phyloP scores from a whole-genome alignment of 1,139 yeast species.

The Saccharomyces hybrid region DNA sequence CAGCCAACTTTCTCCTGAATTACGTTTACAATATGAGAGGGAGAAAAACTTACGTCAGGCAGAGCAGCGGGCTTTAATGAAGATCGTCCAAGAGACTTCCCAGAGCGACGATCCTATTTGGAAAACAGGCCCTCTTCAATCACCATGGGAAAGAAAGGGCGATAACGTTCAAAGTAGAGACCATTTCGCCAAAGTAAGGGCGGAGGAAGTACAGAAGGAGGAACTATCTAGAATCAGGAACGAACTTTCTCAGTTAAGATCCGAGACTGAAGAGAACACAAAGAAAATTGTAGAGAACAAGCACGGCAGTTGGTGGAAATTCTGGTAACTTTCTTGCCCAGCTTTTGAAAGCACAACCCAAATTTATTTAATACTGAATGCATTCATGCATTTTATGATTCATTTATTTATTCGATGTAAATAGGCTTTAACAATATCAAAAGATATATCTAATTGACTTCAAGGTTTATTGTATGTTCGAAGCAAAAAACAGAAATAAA shows the following conservation, averaged over 20 bases:
- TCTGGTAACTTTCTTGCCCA: slow-evolving; percentile 13
- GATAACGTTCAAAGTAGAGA: slow-evolving; percentile 6
- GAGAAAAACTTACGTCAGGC: slow-evolving; percentile 54
- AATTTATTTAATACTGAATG: background rate
- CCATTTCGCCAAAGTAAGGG: slow-evolving; percentile 39
- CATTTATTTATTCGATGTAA: background rate
- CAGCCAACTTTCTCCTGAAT: slow-evolving; percentile 70
- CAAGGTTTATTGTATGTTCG: no score
- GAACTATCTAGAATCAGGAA: slow-evolving; percentile 34
- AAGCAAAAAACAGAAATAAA: no score
- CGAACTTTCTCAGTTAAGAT: slow-evolving; percentile 34
- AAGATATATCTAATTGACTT: no score
- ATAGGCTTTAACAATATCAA: background rate
- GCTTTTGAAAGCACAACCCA: background rate
- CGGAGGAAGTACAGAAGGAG: slow-evolving; percentile 38
- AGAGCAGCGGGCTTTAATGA: slow-evolving; percentile 61
- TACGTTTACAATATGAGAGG: slow-evolving; percentile 65
- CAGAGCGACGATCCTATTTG: slow-evolving; percentile 68
- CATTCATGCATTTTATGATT: background rate
- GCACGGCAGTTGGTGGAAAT: slow-evolving; percentile 28
- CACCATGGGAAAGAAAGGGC: slow-evolving; percentile 52
- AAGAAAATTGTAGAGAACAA: slow-evolving; percentile 33
- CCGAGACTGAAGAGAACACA: slow-evolving; percentile 33
- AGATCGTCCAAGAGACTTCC: slow-evolving; percentile 53
- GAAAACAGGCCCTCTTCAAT: slow-evolving; percentile 62